A percentile compares a stretch with the other conserved stretches of the same genome.
Evolutionary conservation across 2,329 filamentous ascomycete species (phyloP).

Genomic region (Paecilomyces dactylethromorphus): DNA sequence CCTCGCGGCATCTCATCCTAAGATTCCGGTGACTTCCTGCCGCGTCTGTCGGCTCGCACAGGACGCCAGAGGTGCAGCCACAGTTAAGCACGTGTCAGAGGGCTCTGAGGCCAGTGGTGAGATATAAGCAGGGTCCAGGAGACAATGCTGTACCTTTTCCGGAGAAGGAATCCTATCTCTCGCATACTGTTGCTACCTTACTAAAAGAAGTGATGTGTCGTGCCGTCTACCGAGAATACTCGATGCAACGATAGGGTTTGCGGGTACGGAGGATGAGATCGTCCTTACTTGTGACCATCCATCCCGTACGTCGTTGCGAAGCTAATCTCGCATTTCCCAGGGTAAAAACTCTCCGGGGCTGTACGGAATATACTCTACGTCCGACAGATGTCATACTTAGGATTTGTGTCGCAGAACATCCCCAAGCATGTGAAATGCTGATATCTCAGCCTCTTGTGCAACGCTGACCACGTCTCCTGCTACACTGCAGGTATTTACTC

Average conservation of each 20-base stretch:
- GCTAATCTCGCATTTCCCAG: not conserved
- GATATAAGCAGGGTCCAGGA: not conserved
- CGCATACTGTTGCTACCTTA: not conserved
- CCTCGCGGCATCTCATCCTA: not conserved
- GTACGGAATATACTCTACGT: not conserved
- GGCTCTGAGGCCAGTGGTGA: not conserved
- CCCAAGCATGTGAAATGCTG: not conserved
- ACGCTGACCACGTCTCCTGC: not conserved
- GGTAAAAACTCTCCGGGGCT: not conserved
- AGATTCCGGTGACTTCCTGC: not conserved
- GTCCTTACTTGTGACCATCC: not conserved
- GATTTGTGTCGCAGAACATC: not conserved
- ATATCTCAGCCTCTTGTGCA: not conserved
- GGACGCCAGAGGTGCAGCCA: not conserved
- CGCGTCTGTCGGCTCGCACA: not conserved
- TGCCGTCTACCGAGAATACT: not conserved
- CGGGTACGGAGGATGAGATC: not conserved
- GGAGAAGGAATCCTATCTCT: not conserved
- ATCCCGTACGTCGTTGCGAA: not conserved
- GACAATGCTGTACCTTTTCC: not conserved
- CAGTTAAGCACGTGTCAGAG: not conserved
- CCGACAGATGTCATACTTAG: not conserved
- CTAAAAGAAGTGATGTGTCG: not conserved
- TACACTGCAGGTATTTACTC: not conserved
- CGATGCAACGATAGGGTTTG: not conserved